phyloP scores from a whole-genome alignment of 345 rosid genomes.

The Populus deltoides region DNA sequence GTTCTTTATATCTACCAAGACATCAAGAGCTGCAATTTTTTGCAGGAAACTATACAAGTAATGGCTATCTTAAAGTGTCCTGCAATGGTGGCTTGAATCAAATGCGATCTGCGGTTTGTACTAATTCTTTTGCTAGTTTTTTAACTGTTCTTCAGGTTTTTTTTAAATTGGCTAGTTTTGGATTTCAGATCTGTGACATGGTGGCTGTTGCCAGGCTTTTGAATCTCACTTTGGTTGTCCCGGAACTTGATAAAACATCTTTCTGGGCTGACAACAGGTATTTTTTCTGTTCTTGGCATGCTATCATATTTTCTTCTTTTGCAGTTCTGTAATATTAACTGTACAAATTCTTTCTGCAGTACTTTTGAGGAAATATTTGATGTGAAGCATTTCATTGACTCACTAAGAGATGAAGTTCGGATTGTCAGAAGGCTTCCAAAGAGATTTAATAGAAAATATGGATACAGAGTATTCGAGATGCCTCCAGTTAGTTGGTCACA shows the following conservation, averaged over 20 bases:
- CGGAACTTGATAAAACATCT: slow-evolving; percentile 93
- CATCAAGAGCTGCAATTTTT: slow-evolving; percentile 2
- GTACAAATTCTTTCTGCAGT: slow-evolving; percentile 47
- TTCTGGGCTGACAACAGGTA: slow-evolving; percentile 99
- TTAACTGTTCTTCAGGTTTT: slow-evolving; percentile 2
- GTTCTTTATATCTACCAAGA: not conserved
- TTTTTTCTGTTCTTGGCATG: slow-evolving; percentile 9
- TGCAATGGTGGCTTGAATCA: slow-evolving; percentile 95
- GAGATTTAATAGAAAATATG: slow-evolving; percentile 56
- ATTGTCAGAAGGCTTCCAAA: slow-evolving; percentile 81
- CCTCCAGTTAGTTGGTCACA: slow-evolving; percentile 98
- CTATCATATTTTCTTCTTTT: not conserved
- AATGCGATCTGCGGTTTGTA: slow-evolving; percentile 90
- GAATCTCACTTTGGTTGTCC: slow-evolving; percentile 92
- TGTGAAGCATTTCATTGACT: slow-evolving; percentile 81
- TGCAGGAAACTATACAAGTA: slow-evolving; percentile 77
- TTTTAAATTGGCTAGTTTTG: slow-evolving; percentile 17
- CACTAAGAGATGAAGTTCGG: slow-evolving; percentile 89
- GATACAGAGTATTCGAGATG: slow-evolving; percentile 60
- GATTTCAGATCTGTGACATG: slow-evolving; percentile 85
- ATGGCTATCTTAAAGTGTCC: slow-evolving; percentile 78
- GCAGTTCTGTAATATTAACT: slow-evolving; percentile 3
- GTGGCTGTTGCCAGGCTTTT: slow-evolving; percentile 79
- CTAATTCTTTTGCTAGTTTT: slow-evolving; percentile 27
- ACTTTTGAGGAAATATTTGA: slow-evolving; percentile 93